Evolutionary conservation across 1,139 yeast genomes (phyloP).

Genomic region (Yamadazyma jaroonii): DNA sequence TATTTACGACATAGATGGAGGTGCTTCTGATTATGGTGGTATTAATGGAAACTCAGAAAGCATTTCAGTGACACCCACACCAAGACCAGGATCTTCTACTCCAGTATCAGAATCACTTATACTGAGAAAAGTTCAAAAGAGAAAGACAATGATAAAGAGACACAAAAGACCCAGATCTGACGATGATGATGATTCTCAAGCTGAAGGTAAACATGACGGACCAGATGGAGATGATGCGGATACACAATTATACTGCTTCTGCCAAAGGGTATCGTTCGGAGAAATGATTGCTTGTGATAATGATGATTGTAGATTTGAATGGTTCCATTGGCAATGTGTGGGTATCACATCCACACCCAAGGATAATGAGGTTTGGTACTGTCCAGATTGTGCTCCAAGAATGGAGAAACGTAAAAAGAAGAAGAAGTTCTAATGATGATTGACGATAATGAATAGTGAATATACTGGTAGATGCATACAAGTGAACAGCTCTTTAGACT

Average conservation of each 20-base stretch:
- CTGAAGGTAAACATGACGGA: conserved; percentile 15
- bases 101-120: conserved; percentile 18
- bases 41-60: conserved; percentile 16
- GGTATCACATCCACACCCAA: conserved; percentile 72
- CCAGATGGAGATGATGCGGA: conserved; percentile 58
- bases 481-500: too few relatives aligned
- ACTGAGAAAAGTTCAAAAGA: conserved; percentile 25
- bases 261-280: conserved; percentile 83
- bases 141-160: conserved; percentile 25
- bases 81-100: conserved; percentile 23
- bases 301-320: conserved; percentile 74
- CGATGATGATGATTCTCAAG: conserved; percentile 13
- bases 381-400: conserved; percentile 61
- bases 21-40: conserved; percentile 12
- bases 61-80: conserved; percentile 31
- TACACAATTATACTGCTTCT: conserved; percentile 69
- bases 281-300: conserved; percentile 94
- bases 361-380: conserved; percentile 66
- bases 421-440: conserved; percentile 25
- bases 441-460: background rate
- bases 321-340: conserved; percentile 88
- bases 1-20: conserved; percentile 18
- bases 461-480: too few relatives aligned
- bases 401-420: conserved; percentile 49
- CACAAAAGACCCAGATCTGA: conserved; percentile 26